These are phyloP conservation scores for Fusarium penzigii DNA, from an alignment of 2,329 filamentous ascomycete genomes.

Conservation along the genomic window DNA sequence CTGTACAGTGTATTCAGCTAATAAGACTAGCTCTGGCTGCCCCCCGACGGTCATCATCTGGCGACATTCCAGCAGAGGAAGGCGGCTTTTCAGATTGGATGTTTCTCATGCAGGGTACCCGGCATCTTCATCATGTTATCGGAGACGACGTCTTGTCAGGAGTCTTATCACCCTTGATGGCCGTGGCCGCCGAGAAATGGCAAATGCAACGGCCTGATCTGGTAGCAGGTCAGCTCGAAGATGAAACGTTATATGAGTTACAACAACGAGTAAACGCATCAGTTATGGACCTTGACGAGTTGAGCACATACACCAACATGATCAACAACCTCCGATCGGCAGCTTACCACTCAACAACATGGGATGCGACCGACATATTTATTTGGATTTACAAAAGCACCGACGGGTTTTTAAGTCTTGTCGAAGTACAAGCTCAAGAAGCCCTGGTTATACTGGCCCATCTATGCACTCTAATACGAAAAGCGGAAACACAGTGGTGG, in stretches of 20 bases:
- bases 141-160: neutral
- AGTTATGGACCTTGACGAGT: neutral
- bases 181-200: no score
- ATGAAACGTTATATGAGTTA: no score
- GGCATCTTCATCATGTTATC: neutral
- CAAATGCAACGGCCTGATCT: no score
- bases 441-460: slow-evolving; percentile 37
- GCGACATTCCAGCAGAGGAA: slow-evolving; percentile 3
- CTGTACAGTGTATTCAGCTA: neutral
- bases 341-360: no score
- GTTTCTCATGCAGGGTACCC: slow-evolving; percentile 15
- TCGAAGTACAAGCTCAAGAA: slow-evolving; percentile 31
- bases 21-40: slow-evolving; percentile 10
- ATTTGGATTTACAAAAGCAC: slow-evolving; percentile 40
- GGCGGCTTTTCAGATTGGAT: slow-evolving; percentile 20
- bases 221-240: no score
- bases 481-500: slow-evolving; percentile 37
- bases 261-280: no score
- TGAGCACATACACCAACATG: no score
- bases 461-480: slow-evolving; percentile 35
- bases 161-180: no score
- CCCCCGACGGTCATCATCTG: slow-evolving; percentile 11
- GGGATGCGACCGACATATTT: slow-evolving; percentile 33
- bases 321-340: no score
- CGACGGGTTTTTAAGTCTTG: slow-evolving; percentile 37